These are phyloP conservation scores for Tanozyma kutaoensis DNA, from an alignment of 805 yeast species.

Conservation along the genomic window DNA sequence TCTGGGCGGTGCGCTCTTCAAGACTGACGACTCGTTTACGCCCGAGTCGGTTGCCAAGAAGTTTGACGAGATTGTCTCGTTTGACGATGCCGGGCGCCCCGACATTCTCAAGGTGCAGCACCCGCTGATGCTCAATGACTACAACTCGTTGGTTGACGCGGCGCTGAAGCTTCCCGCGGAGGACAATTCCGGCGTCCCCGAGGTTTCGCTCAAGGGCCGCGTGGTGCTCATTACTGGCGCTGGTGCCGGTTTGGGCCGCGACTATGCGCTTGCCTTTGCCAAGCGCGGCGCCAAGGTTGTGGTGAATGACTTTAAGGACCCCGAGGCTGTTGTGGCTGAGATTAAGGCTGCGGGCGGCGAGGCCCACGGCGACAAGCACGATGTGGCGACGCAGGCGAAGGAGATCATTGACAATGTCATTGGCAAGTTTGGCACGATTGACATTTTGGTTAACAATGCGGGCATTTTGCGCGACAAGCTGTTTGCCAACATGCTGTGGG, in stretches of 20 bases:
- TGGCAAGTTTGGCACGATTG: slow-evolving; percentile 68
- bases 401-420: slow-evolving; percentile 69
- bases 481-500: slow-evolving; percentile 69
- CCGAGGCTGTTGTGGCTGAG: slow-evolving; percentile 61
- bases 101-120: slow-evolving; percentile 39
- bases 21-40: slow-evolving; percentile 63
- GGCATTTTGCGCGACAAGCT: slow-evolving; percentile 89
- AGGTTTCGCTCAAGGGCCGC: slow-evolving; percentile 57
- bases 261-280: slow-evolving; percentile 77
- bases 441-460: slow-evolving; percentile 82
- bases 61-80: slow-evolving; percentile 51
- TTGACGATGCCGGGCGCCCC: slow-evolving; percentile 41
- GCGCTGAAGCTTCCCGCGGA: slow-evolving; percentile 38
- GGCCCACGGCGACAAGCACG: slow-evolving; percentile 76
- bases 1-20: slow-evolving; percentile 73
- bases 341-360: slow-evolving; percentile 59
- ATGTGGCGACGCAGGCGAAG: slow-evolving; percentile 65
- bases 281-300: slow-evolving; percentile 91
- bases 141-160: slow-evolving; percentile 42
- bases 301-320: slow-evolving; percentile 78
- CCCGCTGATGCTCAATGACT: slow-evolving; percentile 66
- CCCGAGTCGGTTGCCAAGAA: slow-evolving; percentile 71
- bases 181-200: slow-evolving; percentile 25
- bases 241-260: slow-evolving; percentile 87
- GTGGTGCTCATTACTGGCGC: slow-evolving; percentile 93